Evolutionary conservation across 1,139 yeast genomes (phyloP).

Genomic region (Hansenula sp.): DNA sequence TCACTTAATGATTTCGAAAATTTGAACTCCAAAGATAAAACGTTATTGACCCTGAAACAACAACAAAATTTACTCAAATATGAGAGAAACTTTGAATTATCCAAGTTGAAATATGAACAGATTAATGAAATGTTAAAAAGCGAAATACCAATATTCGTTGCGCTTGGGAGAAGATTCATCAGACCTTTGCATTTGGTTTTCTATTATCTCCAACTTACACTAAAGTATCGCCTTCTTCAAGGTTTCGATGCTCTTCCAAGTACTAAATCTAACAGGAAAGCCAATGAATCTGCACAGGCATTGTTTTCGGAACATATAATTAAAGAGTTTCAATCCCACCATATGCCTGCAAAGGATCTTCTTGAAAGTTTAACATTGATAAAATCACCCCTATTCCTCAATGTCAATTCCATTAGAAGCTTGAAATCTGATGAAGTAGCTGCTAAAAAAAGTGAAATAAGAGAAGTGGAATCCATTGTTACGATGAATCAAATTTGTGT

Average conservation of each 20-base stretch:
- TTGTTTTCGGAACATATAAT: conserved; percentile 8
- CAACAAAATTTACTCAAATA: conserved; percentile 33
- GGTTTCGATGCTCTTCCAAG: conserved; percentile 18
- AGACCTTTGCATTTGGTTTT: conserved; percentile 23
- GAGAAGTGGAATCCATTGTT: conserved; percentile 12
- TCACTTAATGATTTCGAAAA: conserved; percentile 11
- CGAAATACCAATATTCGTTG: conserved; percentile 37
- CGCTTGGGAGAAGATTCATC: conserved; percentile 23
- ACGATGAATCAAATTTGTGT: conserved; percentile 22
- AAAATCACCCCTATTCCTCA: background rate
- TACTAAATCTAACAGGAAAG: conserved; percentile 2
- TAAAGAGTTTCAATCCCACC: background rate
- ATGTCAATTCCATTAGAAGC: background rate
- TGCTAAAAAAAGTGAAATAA: background rate
- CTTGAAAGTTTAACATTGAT: background rate
- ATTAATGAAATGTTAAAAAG: conserved; percentile 32
- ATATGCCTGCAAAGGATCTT: background rate
- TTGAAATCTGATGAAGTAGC: no score
- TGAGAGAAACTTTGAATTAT: conserved; percentile 18
- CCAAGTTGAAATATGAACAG: conserved; percentile 29
- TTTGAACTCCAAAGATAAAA: conserved; percentile 11
- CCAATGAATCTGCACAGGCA: background rate
- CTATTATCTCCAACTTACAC: conserved; percentile 32
- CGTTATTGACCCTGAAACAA: conserved; percentile 30
- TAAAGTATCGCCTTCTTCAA: conserved; percentile 26